A percentile compares a stretch with the other conserved stretches of the same genome.
Evolutionary conservation across 208 protist species (phyloP).

Genomic region (Naegleria fowleri): DNA sequence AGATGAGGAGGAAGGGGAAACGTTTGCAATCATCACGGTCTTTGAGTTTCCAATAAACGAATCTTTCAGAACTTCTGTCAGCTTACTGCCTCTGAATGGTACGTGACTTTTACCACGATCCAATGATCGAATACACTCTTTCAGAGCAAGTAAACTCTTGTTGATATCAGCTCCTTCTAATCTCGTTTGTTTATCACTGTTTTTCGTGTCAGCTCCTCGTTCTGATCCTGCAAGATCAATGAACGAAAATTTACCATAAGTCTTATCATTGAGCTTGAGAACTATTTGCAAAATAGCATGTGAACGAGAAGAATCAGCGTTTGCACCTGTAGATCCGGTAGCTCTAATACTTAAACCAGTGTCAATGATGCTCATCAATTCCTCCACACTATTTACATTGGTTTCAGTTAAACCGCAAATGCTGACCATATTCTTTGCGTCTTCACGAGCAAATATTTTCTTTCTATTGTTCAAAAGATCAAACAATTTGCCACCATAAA

Average conservation of each 20-base stretch:
- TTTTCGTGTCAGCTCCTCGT: constrained; percentile 85
- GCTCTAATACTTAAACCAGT: constrained; percentile 70
- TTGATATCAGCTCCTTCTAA: constrained; percentile 98
- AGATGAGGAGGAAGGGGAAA: constrained; percentile 72
- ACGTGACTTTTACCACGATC: constrained; percentile 87
- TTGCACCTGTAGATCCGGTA: constrained; percentile 78
- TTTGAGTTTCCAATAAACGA: constrained; percentile 91
- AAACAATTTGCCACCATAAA: constrained; percentile 92
- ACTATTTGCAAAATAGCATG: constrained; percentile 81
- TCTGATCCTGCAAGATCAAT: constrained; percentile 98
- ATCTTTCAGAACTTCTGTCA: constrained; percentile 93
- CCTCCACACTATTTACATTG: constrained; percentile 62
- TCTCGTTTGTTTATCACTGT: constrained; percentile 70
- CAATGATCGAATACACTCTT: constrained; percentile 95
- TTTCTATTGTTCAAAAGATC: constrained; percentile 88
- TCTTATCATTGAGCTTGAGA: constrained; percentile 44
- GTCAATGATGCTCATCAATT: constrained; percentile 81
- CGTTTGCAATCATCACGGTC: constrained; percentile 93
- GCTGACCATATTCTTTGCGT: constrained; percentile 83
- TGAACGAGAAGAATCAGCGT: constrained; percentile 77
- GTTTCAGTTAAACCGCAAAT: constrained; percentile 87
- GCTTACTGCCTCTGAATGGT: constrained; percentile 92
- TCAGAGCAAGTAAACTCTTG: constrained; percentile 95
- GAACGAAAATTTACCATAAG: constrained; percentile 69
- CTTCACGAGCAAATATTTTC: constrained; percentile 81